phyloP scores from a whole-genome alignment of 768 basidiomycete genomes.

The Lactarius vividus region DNA sequence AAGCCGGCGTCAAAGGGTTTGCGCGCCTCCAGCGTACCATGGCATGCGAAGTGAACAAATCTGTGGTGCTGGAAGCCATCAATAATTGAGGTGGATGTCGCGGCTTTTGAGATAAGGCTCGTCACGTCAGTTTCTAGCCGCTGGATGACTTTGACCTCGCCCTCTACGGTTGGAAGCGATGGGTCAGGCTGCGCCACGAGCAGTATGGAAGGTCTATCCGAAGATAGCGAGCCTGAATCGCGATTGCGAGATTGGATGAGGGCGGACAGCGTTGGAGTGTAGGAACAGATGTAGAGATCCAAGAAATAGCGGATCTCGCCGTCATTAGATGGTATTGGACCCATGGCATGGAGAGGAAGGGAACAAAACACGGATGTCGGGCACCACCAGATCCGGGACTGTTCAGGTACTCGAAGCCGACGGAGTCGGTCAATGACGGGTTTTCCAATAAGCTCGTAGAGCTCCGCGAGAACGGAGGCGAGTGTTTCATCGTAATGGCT shows the following conservation, averaged over 20 bases:
- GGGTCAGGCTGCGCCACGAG: conserved; percentile 6
- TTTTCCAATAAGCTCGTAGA: conserved; percentile 9
- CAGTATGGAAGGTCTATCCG: no score
- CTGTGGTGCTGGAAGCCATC: neutral
- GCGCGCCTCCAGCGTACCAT: neutral
- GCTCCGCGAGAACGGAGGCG: neutral
- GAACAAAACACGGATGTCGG: conserved; percentile 7
- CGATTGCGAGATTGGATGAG: no score
- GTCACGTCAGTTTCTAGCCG: neutral
- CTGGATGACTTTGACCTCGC: neutral
- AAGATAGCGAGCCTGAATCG: no score
- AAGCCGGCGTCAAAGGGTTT: neutral
- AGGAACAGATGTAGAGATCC: conserved; percentile 9
- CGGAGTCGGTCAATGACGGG: neutral
- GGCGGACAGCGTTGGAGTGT: no score
- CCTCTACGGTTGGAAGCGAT: neutral
- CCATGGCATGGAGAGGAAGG: conserved; percentile 24
- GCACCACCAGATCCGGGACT: conserved; percentile 22
- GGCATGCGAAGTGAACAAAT: conserved; percentile 5
- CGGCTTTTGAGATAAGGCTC: neutral
- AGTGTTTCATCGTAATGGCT: no score
- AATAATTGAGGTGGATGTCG: no score
- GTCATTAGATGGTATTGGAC: neutral
- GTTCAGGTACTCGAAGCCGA: neutral
- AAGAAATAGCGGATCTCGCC: neutral